Conservation (phyloP, 352 stramenopile species). For the Lagenidium giganteum region DNA sequence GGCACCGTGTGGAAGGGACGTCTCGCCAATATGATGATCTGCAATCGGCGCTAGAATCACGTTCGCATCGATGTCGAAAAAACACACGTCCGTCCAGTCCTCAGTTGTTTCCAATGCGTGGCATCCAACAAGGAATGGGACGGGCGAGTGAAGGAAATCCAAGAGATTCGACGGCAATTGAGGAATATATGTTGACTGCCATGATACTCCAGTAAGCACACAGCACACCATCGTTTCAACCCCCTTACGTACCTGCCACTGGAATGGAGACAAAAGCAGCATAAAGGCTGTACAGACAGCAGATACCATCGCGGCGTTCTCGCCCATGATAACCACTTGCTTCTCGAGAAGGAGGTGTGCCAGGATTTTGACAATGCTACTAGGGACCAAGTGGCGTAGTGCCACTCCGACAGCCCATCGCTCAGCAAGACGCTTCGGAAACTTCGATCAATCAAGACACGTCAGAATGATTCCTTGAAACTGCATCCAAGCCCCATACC, state of each 20-base stretch:
- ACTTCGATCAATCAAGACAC: constrained; percentile 14
- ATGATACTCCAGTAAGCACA: no score
- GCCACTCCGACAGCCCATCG: constrained; percentile 68
- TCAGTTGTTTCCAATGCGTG: constrained; percentile 53
- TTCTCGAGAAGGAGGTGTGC: constrained; percentile 72
- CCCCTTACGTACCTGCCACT: constrained; percentile 53
- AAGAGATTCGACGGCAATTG: constrained; percentile 60
- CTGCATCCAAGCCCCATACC: constrained; percentile 15
- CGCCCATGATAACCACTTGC: constrained; percentile 75
- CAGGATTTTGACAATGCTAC: constrained; percentile 67
- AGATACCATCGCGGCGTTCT: constrained; percentile 56
- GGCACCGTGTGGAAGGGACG: constrained; percentile 49
- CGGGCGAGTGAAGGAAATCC: constrained; percentile 81
- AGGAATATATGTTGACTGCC: constrained; percentile 83
- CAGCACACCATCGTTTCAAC: constrained; percentile 1
- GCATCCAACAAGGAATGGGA: constrained; percentile 73
- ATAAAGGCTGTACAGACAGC: constrained; percentile 66
- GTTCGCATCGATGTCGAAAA: constrained; percentile 75
- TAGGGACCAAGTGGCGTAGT: constrained; percentile 45
- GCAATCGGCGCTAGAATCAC: constrained; percentile 34
- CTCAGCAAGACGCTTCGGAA: constrained; percentile 63
- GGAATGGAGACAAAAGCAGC: constrained; percentile 70
- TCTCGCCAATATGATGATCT: constrained; percentile 36
- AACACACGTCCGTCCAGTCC: constrained; percentile 80
- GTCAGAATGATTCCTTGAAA: neutral